Evolutionary conservation across 129 eudicot genomes (phyloP), one percentile per base, ranked within the genome.

Genomic region (Flaveria robusta): DNA sequence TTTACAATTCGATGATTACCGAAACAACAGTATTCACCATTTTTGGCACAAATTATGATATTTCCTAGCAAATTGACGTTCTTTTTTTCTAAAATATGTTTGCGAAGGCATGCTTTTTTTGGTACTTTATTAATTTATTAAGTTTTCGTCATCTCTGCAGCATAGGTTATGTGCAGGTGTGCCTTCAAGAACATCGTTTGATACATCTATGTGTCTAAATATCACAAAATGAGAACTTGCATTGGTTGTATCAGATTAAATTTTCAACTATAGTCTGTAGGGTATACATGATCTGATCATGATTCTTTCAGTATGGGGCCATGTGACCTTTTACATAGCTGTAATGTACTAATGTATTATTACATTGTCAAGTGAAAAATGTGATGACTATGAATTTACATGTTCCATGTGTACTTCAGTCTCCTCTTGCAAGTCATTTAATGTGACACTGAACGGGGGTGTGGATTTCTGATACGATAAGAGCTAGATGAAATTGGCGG

Each of bases 291-390:
- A 80, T 80, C 79, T 66, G 70, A 74, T 52, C 83, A 66, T 66
- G 74, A 65, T 80, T 74, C 79, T 80, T 80, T 72, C 41, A 39
- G 83, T 56, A 65, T 14, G 83, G 68, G 67, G 69, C 63, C 18
- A 54, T 73, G 74, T 73, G 75, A 51, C 63, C 69, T 65, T 75
- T 66, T 66, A 59, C 52, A 74, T 74, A 34, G 7, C 39, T 34
- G 39, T 34, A 34, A 34, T 42, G 42, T 46, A 20, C 45, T 47
- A 9, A 50, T 70, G 77, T 78, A 70, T 78, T 49, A 78, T 78
- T 78, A 70, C 65, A 34, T 74, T 55, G 66, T 65, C 58, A 58
- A 46, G 56, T 41, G 11, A 58, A 60, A 59, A 66, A 67, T 75
- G 24, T 68, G 42, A 59, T 75, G 81, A 66, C 74, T 63, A 71